phyloP scores from a whole-genome alignment of 306 rosid species.

The Rosa chinensis region DNA sequence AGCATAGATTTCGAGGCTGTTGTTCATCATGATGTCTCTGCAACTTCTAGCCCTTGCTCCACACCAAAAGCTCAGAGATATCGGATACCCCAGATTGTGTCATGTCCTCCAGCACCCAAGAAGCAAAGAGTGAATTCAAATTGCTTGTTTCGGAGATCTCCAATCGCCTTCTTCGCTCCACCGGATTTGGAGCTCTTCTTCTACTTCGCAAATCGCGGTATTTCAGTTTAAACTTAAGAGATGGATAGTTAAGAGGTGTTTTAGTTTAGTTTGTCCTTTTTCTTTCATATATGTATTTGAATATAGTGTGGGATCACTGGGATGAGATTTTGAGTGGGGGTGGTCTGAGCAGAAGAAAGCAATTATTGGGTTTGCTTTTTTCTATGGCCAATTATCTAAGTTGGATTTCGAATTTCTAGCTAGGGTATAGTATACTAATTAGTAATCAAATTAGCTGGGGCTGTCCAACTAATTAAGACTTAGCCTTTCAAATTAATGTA shows the following conservation, averaged over 20 bases:
- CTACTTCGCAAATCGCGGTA: slow-evolving; percentile 54
- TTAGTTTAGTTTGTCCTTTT: slow-evolving; percentile 6
- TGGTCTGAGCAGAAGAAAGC: slow-evolving; percentile 34
- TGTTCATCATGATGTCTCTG: slow-evolving; percentile 35
- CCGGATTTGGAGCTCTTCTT: slow-evolving; percentile 93
- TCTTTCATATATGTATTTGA: slow-evolving; percentile 1
- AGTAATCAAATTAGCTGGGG: slow-evolving; percentile 45
- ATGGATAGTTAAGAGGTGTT: background rate
- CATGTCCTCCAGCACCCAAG: slow-evolving; percentile 95
- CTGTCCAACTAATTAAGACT: slow-evolving; percentile 38
- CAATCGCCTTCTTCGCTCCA: slow-evolving; percentile 81
- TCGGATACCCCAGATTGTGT: slow-evolving; percentile 67
- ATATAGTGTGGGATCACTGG: background rate
- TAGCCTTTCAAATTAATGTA: slow-evolving; percentile 14
- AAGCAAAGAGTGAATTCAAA: slow-evolving; percentile 58
- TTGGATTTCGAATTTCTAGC: slow-evolving; percentile 41
- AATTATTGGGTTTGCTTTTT: slow-evolving; percentile 30
- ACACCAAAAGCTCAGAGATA: slow-evolving; percentile 81
- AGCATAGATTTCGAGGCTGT: slow-evolving; percentile 34
- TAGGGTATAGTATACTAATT: slow-evolving; percentile 32
- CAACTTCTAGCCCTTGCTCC: slow-evolving; percentile 44
- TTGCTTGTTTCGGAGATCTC: slow-evolving; percentile 52
- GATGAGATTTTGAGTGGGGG: slow-evolving; percentile 34
- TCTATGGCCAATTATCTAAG: slow-evolving; percentile 33
- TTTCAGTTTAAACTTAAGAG: slow-evolving; percentile 55